Percentiles rank a stretch among this genome's conserved stretches.
These are phyloP conservation scores for Trichomonas gallinae DNA, from an alignment of 208 protist species.

Conservation along the genomic window DNA sequence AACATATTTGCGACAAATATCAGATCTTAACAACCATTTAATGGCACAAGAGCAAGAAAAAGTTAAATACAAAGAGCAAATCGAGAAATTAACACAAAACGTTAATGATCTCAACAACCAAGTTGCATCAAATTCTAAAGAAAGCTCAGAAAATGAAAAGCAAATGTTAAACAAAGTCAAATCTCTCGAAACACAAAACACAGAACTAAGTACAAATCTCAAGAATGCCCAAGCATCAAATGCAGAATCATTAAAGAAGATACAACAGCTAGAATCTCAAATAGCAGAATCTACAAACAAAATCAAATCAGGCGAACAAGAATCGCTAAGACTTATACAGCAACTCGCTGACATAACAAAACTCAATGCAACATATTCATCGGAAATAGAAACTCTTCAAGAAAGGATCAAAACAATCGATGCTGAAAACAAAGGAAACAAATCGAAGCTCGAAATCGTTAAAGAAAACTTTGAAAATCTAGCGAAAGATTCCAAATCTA, in stretches of 20 bases:
- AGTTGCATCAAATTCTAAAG: not conserved
- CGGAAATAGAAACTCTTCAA: not conserved
- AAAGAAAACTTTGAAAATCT: not conserved
- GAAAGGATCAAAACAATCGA: not conserved
- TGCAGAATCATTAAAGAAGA: not conserved
- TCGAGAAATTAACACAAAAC: not conserved
- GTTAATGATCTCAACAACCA: not conserved
- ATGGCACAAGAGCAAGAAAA: not conserved
- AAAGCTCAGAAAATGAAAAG: not conserved
- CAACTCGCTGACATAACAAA: not conserved
- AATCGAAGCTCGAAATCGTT: not conserved
- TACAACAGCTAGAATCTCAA: not conserved
- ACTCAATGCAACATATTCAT: not conserved
- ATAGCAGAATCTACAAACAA: not conserved
- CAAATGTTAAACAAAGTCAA: not conserved
- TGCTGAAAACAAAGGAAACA: not conserved
- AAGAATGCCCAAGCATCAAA: not conserved
- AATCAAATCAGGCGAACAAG: not conserved
- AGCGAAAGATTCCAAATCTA: not conserved
- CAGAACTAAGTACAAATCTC: not conserved
- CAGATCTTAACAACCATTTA: not conserved
- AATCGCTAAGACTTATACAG: not conserved
- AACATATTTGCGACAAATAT: not conserved
- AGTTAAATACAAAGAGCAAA: not conserved
- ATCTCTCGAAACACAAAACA: not conserved